Evolutionary conservation across 345 rosid species (phyloP), one percentile per base, ranked within the genome.

Genomic region (Camelina sativa): DNA sequence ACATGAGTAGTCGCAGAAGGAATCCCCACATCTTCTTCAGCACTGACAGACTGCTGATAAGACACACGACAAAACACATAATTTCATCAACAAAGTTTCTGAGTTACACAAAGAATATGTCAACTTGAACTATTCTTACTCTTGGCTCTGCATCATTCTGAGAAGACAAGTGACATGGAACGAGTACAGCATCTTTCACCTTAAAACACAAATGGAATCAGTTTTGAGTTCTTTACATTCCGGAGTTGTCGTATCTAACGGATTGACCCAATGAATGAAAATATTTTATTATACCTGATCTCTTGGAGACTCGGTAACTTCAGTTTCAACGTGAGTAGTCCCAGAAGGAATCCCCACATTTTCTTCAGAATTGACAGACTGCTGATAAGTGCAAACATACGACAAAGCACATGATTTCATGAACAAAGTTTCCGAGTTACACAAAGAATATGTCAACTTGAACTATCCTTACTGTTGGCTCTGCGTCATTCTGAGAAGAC

Each of bases 111-210:
- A 32, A 32, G 46, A 47, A 70, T 3, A 46, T 58, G 47, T 34
- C 48, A 48, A 60, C 56, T 47, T 34, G 25, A 35, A 35, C 56
- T 59, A 35, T 25, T 8, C 75, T 71, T 71, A 71, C 75, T 47
- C 17, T 20, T 60, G 47, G 75, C 8, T 19, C 48, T n/a, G 19
- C 17, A 19, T 34, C 75, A 71, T 71, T 60, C 57, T 35, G 16
- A 58, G 67, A 13, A 71, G 59, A 60, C 38, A 15, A 47, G 52
- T 35, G 62, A 11, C 62, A 35, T 51, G 7, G 53, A 62, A 38
- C 61, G 11, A 73, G 63, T 28, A 38, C 70, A 40, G 25, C 62
- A 73, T 64, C 69, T 53, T 73, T 53, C 6, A 64, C 76, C 76
- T 73, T 9, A 19, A 62, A 41, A 53, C 53, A 62, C 20, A 51